phyloP scores from a whole-genome alignment of 129 eudicot genomes.

The Artemisia annua region DNA sequence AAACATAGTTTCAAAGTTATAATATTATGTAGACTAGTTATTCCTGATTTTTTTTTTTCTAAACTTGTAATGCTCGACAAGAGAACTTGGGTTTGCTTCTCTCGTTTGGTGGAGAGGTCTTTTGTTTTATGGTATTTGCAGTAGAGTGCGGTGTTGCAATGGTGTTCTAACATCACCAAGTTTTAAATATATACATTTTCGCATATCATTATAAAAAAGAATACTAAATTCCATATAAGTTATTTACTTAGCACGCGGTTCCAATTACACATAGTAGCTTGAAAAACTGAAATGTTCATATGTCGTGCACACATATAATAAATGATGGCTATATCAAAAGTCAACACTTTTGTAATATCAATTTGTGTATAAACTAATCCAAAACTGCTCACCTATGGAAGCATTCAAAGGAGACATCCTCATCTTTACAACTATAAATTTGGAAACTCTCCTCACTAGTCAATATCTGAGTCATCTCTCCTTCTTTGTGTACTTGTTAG shows the following conservation, averaged over 20 bases:
- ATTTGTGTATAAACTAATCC: not conserved
- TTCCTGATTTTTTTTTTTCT: not conserved
- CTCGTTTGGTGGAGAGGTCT: no score
- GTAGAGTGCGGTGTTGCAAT: not conserved
- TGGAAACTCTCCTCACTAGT: not conserved
- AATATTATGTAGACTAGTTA: not conserved
- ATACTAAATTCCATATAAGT: no score
- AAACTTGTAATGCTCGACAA: no score
- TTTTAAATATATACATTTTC: not conserved
- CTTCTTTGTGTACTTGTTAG: not conserved
- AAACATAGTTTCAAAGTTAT: not conserved
- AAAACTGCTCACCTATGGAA: not conserved
- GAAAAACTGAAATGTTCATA: not conserved
- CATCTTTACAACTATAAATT: constrained; percentile 4
- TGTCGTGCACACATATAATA: not conserved
- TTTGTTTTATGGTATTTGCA: no score
- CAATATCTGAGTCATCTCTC: constrained; percentile 21
- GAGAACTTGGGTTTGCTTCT: no score
- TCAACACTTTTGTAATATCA: not conserved
- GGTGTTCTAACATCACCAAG: not conserved
- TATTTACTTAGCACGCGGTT: not conserved
- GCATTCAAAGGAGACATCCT: not conserved
- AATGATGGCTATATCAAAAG: not conserved
- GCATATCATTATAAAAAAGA: no score
- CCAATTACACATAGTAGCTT: not conserved